phyloP scores from a whole-genome alignment of 1,284 basidiomycete genomes.

The Sanguinoderma infundibulare region DNA sequence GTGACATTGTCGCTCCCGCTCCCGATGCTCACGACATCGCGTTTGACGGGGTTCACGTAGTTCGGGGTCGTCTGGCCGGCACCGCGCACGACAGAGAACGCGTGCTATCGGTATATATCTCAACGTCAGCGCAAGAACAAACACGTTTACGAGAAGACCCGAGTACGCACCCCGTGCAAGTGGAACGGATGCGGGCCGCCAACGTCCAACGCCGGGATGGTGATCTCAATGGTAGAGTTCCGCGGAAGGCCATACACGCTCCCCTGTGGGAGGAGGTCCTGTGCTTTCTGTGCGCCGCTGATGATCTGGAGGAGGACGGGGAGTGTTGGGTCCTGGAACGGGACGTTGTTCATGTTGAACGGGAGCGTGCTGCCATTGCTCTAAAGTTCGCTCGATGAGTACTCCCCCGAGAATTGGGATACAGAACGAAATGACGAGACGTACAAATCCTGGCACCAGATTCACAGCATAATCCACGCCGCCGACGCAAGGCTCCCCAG shows the following conservation, averaged over 20 bases:
- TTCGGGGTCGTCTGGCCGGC: conserved; percentile 34
- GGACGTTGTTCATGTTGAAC: conserved; percentile 30
- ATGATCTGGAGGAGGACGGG: conserved; percentile 44
- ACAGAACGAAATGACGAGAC: conserved; percentile 35
- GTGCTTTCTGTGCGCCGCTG: conserved; percentile 35
- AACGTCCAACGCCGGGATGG: conserved; percentile 34
- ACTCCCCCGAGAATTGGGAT: too few relatives aligned
- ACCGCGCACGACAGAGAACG: conserved; percentile 29
- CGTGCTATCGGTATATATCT: conserved; percentile 15
- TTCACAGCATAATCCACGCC: neutral
- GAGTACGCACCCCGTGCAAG: conserved; percentile 25
- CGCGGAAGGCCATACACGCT: conserved; percentile 34
- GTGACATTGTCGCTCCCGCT: conserved; percentile 27
- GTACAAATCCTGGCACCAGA: neutral
- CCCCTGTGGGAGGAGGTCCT: conserved; percentile 37
- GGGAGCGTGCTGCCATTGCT: conserved; percentile 41
- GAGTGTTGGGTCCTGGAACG: conserved; percentile 33
- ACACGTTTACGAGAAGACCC: neutral
- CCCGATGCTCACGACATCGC: conserved; percentile 34
- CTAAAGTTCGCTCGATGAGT: too few relatives aligned
- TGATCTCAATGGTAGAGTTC: conserved; percentile 41
- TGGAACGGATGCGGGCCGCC: conserved; percentile 19
- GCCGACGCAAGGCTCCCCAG: conserved; percentile 25
- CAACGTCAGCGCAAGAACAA: neutral
- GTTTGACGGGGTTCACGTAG: conserved; percentile 41